phyloP scores from a whole-genome alignment of 1,139 yeast genomes.

The Diutina pseudorugosa region DNA sequence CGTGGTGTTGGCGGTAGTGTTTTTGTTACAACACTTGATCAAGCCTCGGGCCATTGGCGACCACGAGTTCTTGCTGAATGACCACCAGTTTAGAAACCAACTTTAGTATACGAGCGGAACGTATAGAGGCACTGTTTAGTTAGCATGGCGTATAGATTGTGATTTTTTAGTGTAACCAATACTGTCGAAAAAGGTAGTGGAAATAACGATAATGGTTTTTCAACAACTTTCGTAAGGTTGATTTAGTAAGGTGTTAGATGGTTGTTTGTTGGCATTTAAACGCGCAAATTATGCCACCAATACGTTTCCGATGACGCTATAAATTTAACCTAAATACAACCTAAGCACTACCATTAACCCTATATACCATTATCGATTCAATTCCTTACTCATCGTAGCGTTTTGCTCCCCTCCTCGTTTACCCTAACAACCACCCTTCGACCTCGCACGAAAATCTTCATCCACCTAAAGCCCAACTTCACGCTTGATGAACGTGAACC shows the following conservation, averaged over 20 bases:
- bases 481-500: slow-evolving; percentile 19
- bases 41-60: slow-evolving; percentile 35
- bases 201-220: too few relatives aligned
- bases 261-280: too few relatives aligned
- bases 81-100: background rate
- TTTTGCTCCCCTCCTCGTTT: background rate
- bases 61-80: slow-evolving; percentile 11
- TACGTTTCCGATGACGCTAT: too few relatives aligned
- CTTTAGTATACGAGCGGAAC: background rate
- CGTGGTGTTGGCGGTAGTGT: slow-evolving; percentile 32
- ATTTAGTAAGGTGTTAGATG: too few relatives aligned
- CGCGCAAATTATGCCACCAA: too few relatives aligned
- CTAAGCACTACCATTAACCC: too few relatives aligned
- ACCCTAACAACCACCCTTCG: background rate
- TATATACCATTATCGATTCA: too few relatives aligned
- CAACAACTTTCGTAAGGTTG: too few relatives aligned
- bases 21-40: slow-evolving; percentile 35
- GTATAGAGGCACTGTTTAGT: background rate
- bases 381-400: too few relatives aligned
- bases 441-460: background rate
- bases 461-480: background rate
- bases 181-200: too few relatives aligned
- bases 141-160: background rate
- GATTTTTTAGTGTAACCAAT: too few relatives aligned
- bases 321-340: too few relatives aligned